Conservation (phyloP, 1,139 yeast genomes). For the Geotrichum histeridarum region DNA sequence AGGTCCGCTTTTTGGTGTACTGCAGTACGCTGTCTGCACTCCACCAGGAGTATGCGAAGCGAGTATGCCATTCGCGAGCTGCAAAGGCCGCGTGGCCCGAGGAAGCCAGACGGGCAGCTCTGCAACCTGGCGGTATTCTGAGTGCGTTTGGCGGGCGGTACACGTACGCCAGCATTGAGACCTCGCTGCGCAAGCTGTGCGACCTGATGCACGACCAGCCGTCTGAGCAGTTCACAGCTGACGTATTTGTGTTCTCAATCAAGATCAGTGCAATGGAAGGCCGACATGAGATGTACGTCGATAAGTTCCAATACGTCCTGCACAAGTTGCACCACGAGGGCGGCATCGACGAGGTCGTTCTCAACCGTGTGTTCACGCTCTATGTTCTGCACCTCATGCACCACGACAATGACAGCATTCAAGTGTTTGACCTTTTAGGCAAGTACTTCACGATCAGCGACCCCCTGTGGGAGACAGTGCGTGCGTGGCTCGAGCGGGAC, state of each 20-base stretch:
- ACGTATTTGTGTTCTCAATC: constrained; percentile 23
- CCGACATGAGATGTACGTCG: constrained; percentile 26
- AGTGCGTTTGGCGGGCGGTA: neutral
- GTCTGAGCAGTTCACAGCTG: constrained; percentile 21
- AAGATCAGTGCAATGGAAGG: constrained; percentile 24
- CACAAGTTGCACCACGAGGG: constrained; percentile 20
- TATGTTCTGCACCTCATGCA: constrained; percentile 25
- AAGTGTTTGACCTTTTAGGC: constrained; percentile 22
- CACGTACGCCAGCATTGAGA: constrained; percentile 9
- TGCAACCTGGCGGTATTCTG: neutral
- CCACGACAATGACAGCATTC: constrained; percentile 20
- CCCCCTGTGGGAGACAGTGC: constrained; percentile 21
- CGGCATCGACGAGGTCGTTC: constrained; percentile 2
- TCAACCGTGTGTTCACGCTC: constrained; percentile 19
- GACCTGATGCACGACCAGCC: constrained; percentile 22
- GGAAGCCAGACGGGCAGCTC: constrained; percentile 4
- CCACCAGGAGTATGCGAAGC: constrained; percentile 8
- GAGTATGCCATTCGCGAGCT: neutral
- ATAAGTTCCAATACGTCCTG: constrained; percentile 23
- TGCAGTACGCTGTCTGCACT: neutral
- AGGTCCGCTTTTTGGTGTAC: constrained; percentile 10
- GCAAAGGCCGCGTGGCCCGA: constrained; percentile 4
- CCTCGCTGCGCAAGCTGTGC: constrained; percentile 19
- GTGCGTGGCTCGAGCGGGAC: constrained; percentile 26
- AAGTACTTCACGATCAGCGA: constrained; percentile 21